Conservation (phyloP, 768 basidiomycete genomes). For the Polyporus arcularius region DNA sequence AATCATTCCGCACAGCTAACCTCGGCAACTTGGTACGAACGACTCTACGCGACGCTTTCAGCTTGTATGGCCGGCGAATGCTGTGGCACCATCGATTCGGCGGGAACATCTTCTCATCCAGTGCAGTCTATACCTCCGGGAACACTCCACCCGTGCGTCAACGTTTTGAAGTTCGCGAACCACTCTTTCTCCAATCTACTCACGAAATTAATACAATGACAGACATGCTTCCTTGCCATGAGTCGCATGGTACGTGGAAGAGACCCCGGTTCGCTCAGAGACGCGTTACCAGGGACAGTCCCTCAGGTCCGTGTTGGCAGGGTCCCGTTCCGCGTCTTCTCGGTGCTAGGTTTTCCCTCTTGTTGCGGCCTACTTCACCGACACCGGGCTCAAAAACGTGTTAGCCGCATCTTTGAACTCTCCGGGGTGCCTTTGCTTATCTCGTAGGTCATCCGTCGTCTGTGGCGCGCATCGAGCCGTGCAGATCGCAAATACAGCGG, state of each 20-base stretch:
- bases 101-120: neutral
- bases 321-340: neutral
- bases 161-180: neutral
- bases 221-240: neutral
- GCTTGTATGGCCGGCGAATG: too few relatives aligned
- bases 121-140: neutral
- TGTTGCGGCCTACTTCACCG: neutral
- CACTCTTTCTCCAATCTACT: neutral
- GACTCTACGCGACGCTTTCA: neutral
- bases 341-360: neutral
- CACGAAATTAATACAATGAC: neutral
- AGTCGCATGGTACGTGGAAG: neutral
- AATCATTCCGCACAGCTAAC: neutral
- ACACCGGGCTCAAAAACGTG: neutral
- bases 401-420: neutral
- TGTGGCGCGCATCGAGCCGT: neutral
- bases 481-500: neutral
- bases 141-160: neutral
- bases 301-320: too few relatives aligned
- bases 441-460: neutral
- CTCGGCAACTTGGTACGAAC: slow-evolving; percentile 2
- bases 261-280: neutral
- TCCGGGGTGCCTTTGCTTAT: neutral
- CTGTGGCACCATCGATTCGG: too few relatives aligned
- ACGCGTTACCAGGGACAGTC: neutral